phyloP scores from a whole-genome alignment of 306 rosid species.

The Vigna unguiculata region DNA sequence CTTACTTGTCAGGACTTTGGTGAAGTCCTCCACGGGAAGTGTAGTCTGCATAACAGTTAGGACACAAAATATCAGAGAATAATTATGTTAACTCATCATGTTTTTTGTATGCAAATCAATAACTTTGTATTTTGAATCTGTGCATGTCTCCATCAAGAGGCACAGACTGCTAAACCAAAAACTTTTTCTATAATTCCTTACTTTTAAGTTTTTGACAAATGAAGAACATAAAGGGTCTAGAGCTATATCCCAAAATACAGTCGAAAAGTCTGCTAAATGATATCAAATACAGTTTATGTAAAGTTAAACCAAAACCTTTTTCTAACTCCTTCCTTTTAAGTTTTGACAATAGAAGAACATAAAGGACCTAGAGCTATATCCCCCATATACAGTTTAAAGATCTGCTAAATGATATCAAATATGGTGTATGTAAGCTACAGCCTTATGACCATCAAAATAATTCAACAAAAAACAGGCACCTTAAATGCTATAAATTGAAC shows the following conservation, averaged over 20 bases:
- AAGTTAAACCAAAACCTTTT: neutral
- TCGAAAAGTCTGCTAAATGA: slow-evolving; percentile 38
- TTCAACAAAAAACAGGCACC: neutral
- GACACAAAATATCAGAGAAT: neutral
- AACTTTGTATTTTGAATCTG: neutral
- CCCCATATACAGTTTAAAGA: slow-evolving; percentile 20
- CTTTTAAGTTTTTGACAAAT: slow-evolving; percentile 8
- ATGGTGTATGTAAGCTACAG: slow-evolving; percentile 9
- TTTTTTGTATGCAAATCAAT: slow-evolving; percentile 5
- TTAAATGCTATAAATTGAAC: slow-evolving; percentile 26
- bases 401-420: slow-evolving; percentile 36
- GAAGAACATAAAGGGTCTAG: slow-evolving; percentile 12
- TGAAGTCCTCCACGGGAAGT: slow-evolving; percentile 83
- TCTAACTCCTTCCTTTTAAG: neutral
- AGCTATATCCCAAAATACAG: slow-evolving; percentile 7
- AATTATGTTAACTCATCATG: slow-evolving; percentile 21
- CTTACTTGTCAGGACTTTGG: slow-evolving; percentile 74
- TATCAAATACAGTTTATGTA: slow-evolving; percentile 14
- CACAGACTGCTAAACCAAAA: neutral
- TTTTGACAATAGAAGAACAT: slow-evolving; percentile 27
- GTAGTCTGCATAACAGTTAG: slow-evolving; percentile 62
- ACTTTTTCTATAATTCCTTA: neutral
- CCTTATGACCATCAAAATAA: neutral
- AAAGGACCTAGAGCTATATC: neutral
- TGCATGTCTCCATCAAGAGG: slow-evolving; percentile 27